Evolutionary conservation across 2,329 filamentous ascomycete species (phyloP).

Genomic region (Didymella pomorum): DNA sequence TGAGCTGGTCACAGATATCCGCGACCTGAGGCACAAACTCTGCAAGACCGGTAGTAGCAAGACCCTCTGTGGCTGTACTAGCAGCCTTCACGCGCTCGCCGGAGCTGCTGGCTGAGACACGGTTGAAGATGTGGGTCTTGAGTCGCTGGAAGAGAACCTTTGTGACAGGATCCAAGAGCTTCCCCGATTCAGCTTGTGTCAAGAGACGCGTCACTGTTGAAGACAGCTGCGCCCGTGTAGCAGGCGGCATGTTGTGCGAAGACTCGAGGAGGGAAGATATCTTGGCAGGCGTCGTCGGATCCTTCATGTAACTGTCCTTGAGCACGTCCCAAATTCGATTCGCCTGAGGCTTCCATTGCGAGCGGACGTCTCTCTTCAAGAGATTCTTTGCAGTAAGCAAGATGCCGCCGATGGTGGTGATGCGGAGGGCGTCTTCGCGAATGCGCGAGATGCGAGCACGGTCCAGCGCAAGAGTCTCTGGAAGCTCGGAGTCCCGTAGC

Average conservation of each 20-base stretch:
- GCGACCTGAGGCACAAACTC: conserved; percentile 76
- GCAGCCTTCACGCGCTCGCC: conserved; percentile 75
- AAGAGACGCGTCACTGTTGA: conserved; percentile 60
- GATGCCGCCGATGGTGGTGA: conserved; percentile 77
- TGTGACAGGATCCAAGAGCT: conserved; percentile 68
- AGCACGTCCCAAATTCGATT: conserved; percentile 74
- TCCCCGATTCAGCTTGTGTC: conserved; percentile 59
- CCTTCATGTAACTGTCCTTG: conserved; percentile 65
- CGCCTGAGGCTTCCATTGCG: conserved; percentile 78
- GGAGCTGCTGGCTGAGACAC: conserved; percentile 71
- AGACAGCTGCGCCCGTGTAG: conserved; percentile 55
- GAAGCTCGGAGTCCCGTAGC: conserved; percentile 64
- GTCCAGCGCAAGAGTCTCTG: conserved; percentile 79
- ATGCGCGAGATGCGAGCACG: conserved; percentile 67
- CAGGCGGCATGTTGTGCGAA: conserved; percentile 58
- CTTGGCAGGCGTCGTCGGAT: conserved; percentile 58
- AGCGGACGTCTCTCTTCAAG: conserved; percentile 79
- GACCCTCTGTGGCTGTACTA: conserved; percentile 72
- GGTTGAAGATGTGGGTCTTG: conserved; percentile 69
- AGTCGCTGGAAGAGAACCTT: conserved; percentile 73
- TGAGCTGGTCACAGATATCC: conserved; percentile 73
- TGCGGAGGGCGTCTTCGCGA: conserved; percentile 66
- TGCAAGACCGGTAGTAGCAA: conserved; percentile 73
- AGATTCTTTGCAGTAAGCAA: conserved; percentile 83
- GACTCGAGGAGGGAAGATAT: conserved; percentile 60